phyloP scores from a whole-genome alignment of 306 rosid species.

The Trifolium repens region DNA sequence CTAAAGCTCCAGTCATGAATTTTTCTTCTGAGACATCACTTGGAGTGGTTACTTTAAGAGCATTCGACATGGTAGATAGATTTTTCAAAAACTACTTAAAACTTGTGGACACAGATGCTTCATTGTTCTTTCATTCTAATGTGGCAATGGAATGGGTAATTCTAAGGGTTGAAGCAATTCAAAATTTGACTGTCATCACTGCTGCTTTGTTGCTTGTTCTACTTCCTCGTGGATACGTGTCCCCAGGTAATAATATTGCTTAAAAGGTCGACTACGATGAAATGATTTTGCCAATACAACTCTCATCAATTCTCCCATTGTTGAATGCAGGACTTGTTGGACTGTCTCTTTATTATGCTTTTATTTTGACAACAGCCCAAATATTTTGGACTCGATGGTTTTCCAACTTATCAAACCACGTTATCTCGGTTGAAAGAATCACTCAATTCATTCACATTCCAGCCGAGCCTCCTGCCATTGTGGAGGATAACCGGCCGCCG shows the following conservation, averaged over 20 bases:
- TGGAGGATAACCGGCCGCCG: constrained; percentile 66
- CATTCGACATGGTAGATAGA: neutral
- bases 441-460: constrained; percentile 76
- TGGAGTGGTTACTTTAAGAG: neutral
- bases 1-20: neutral
- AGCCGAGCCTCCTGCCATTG: constrained; percentile 65
- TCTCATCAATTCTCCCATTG: neutral
- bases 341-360: constrained; percentile 74
- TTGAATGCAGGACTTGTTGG: constrained; percentile 66
- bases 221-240: neutral
- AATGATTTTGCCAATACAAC: neutral
- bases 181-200: neutral
- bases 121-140: neutral
- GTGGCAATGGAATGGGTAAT: neutral
- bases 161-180: neutral
- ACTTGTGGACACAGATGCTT: neutral
- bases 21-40: neutral
- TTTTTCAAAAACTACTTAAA: neutral
- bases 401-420: constrained; percentile 60
- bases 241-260: neutral
- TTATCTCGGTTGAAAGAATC: constrained; percentile 78
- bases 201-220: neutral
- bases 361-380: constrained; percentile 50
- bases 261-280: neutral
- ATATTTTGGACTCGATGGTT: constrained; percentile 57